A percentile compares a stretch with the other conserved stretches of the same genome.
phyloP scores from a whole-genome alignment of 306 rosid genomes.

The Rosa multiflora region DNA sequence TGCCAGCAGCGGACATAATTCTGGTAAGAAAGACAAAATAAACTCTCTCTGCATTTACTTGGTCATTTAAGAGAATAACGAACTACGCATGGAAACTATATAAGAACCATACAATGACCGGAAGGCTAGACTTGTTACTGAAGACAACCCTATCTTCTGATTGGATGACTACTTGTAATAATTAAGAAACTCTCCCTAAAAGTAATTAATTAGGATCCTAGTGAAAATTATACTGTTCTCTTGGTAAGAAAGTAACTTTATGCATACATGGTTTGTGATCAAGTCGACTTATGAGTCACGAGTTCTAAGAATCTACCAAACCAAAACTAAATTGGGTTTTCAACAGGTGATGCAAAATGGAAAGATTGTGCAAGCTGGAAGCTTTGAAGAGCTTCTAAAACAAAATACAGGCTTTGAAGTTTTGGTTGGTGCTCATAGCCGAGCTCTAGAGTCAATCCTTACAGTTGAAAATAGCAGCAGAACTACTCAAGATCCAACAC shows the following conservation, averaged over 20 bases:
- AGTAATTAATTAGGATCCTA: not conserved
- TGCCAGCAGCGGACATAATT: slow-evolving; percentile 93
- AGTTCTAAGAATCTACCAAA: slow-evolving; percentile 1
- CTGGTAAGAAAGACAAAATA: slow-evolving; percentile 49
- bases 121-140: not conserved
- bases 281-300: not conserved
- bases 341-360: slow-evolving; percentile 93
- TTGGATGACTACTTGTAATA: not conserved
- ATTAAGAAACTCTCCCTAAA: not conserved
- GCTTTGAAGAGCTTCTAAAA: slow-evolving; percentile 70
- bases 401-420: slow-evolving; percentile 85
- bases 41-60: slow-evolving; percentile 16
- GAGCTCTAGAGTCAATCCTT: slow-evolving; percentile 77
- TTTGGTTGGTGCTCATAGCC: slow-evolving; percentile 91
- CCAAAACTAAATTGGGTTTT: slow-evolving; percentile 23
- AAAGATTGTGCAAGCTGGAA: slow-evolving; percentile 80
- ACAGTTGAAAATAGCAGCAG: slow-evolving; percentile 58
- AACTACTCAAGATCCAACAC: slow-evolving; percentile 34
- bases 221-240: not conserved
- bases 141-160: not conserved
- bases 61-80: not conserved
- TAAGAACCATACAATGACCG: not conserved
- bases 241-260: not conserved
- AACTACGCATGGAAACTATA: not conserved
- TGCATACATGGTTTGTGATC: not conserved